Evolutionary conservation across 2,329 filamentous ascomycete species (phyloP).

Genomic region (Beauveria brongniartii): DNA sequence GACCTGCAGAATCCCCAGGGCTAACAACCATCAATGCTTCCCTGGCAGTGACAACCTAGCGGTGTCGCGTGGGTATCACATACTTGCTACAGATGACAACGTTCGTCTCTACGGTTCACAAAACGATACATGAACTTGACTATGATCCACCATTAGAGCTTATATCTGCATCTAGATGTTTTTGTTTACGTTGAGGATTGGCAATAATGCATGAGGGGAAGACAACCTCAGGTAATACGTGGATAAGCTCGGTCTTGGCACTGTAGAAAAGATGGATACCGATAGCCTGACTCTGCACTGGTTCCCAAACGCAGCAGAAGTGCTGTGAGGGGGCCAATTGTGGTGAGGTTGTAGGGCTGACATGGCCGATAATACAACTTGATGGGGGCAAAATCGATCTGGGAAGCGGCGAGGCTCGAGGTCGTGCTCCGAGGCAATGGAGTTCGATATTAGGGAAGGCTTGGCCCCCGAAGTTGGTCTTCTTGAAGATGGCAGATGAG

Average conservation of each 20-base stretch:
- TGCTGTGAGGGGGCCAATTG: neutral
- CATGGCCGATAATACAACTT: neutral
- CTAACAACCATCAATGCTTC: no score
- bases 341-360: neutral
- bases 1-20: no score
- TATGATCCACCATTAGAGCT: no score
- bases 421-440: neutral
- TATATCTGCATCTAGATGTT: no score
- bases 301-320: neutral
- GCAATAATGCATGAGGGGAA: neutral
- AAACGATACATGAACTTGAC: no score
- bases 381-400: conserved; percentile 5
- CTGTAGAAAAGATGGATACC: neutral
- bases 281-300: neutral
- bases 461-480: neutral
- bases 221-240: neutral
- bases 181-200: no score
- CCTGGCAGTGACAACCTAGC: no score
- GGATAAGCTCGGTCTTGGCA: neutral
- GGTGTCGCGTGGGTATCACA: no score
- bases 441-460: neutral
- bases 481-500: neutral
- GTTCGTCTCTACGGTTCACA: no score
- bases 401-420: neutral
- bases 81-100: no score